A percentile compares a stretch with the other conserved stretches of the same genome.
These are phyloP conservation scores for Aspergillus sclerotiicarbonarius DNA, from an alignment of 495 filamentous ascomycete genomes.

Conservation along the genomic window DNA sequence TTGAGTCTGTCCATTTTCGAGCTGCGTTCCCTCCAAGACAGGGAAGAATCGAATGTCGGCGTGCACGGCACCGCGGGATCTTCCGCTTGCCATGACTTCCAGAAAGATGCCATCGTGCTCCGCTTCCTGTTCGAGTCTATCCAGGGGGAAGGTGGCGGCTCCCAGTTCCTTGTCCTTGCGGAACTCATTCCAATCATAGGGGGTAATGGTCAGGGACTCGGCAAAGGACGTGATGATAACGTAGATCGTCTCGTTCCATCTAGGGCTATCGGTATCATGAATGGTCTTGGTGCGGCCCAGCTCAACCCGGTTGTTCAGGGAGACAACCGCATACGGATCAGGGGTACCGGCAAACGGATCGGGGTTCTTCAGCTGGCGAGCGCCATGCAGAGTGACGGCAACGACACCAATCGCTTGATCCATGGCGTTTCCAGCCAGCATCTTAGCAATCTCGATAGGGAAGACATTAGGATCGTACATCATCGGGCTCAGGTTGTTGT, in stretches of 20 bases:
- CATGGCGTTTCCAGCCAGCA: constrained; percentile 91
- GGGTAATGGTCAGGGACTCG: constrained; percentile 75
- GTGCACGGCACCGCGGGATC: constrained; percentile 73
- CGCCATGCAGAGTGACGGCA: constrained; percentile 86
- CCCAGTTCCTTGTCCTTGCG: constrained; percentile 97
- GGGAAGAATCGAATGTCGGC: constrained; percentile 94
- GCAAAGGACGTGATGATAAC: constrained; percentile 87
- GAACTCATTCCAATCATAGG: constrained; percentile 93
- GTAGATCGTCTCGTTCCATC: constrained; percentile 96
- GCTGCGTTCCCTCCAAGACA: constrained; percentile 68
- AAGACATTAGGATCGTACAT: constrained; percentile 98
- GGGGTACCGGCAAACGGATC: constrained; percentile 92
- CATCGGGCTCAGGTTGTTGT: constrained; percentile 88
- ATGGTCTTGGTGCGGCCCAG: constrained; percentile 88
- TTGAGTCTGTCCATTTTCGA: constrained; percentile 72
- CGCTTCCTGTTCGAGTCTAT: constrained; percentile 69
- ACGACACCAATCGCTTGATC: constrained; percentile 96
- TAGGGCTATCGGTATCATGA: constrained; percentile 78
- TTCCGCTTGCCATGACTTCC: constrained; percentile 81
- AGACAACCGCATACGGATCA: constrained; percentile 88
- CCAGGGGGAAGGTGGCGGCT: constrained; percentile 75
- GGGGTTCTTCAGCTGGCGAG: constrained; percentile 87
- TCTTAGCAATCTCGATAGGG: constrained; percentile 97
- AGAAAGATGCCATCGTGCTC: constrained; percentile 82
- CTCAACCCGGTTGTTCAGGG: constrained; percentile 74